Conservation (phyloP, 768 basidiomycete species). For the Tephrocybe sp. region DNA sequence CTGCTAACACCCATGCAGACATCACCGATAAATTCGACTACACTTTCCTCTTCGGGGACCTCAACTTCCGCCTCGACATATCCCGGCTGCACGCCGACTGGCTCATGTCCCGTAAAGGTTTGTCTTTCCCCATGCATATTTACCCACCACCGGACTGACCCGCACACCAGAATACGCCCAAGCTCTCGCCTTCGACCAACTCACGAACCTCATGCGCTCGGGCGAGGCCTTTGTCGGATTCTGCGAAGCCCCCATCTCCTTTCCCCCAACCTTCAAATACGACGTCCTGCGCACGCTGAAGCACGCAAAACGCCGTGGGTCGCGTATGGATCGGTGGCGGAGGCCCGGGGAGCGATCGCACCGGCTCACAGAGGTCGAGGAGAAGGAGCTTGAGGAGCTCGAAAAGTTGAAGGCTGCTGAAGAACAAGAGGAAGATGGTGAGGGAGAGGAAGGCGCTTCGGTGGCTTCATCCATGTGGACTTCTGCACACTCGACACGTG, state of each 20-base stretch:
- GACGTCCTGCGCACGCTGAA: constrained; percentile 68
- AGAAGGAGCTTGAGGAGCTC: constrained; percentile 30
- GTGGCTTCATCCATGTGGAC: constrained; percentile 54
- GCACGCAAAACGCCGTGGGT: constrained; percentile 39
- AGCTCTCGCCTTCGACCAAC: constrained; percentile 89
- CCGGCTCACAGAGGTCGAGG: constrained; percentile 38
- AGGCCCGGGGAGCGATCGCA: constrained; percentile 32
- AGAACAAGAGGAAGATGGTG: constrained; percentile 38
- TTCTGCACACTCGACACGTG: constrained; percentile 39
- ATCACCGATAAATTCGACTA: constrained; percentile 88
- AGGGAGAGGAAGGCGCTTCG: constrained; percentile 40
- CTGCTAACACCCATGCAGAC: constrained; percentile 39
- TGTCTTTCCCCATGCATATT: not conserved
- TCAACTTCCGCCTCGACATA: constrained; percentile 89
- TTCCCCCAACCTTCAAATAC: constrained; percentile 94
- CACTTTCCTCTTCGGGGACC: constrained; percentile 86
- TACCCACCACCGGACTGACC: not conserved
- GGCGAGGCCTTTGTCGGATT: constrained; percentile 76
- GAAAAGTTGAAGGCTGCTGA: constrained; percentile 35
- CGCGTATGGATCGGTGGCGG: constrained; percentile 36
- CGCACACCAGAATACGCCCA: constrained; percentile 71
- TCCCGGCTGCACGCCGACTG: constrained; percentile 93
- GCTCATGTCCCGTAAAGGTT: constrained; percentile 82
- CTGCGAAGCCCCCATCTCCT: constrained; percentile 74
- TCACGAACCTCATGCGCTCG: constrained; percentile 73